Evolutionary conservation across 2,329 filamentous ascomycete genomes (phyloP), one percentile per base, ranked within the genome.

Genomic region (Zarea fungicola): DNA sequence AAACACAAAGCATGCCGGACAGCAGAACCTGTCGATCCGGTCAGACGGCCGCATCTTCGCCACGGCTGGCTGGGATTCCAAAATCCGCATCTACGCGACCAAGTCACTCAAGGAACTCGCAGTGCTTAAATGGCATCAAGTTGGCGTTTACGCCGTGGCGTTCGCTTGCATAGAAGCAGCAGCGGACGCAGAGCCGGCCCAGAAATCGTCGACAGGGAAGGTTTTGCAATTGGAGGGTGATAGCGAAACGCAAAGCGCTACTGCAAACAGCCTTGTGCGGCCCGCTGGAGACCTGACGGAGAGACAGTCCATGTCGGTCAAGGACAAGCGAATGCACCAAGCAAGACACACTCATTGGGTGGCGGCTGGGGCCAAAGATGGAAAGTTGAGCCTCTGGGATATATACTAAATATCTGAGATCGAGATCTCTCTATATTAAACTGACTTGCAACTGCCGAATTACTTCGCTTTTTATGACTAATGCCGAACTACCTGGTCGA

Each of bases 381-480:
- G 92, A 16, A 96, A 95, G 65, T 81, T 97, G 54, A 95, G 89
- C 62, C 71, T 99, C 57, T 99, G 93, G 93, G 89, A 96, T 70
- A 83, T 97, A 51, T 99, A 93, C 65, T 91, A 8, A 47, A 10
- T 19, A 37, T 26, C n/a, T n/a, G n/a, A n/a, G n/a, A n/a, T n/a
- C n/a, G n/a, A n/a, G n/a, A n/a, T n/a, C n/a, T n/a, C n/a, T n/a
- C n/a, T n/a, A n/a, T n/a, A n/a, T n/a, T n/a, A n/a, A n/a, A n/a
- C n/a, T n/a, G n/a, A n/a, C n/a, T n/a, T n/a, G n/a, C n/a, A n/a
- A n/a, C n/a, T n/a, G n/a, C n/a, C n/a, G n/a, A n/a, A n/a, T n/a
- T n/a, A n/a, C n/a, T n/a, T n/a, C n/a, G n/a, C n/a, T n/a, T n/a
- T n/a, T n/a, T n/a, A n/a, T n/a, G n/a, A n/a, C n/a, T n/a, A n/a